Conservation (phyloP, 768 basidiomycete genomes). For the Pulveroboletus sp. region DNA sequence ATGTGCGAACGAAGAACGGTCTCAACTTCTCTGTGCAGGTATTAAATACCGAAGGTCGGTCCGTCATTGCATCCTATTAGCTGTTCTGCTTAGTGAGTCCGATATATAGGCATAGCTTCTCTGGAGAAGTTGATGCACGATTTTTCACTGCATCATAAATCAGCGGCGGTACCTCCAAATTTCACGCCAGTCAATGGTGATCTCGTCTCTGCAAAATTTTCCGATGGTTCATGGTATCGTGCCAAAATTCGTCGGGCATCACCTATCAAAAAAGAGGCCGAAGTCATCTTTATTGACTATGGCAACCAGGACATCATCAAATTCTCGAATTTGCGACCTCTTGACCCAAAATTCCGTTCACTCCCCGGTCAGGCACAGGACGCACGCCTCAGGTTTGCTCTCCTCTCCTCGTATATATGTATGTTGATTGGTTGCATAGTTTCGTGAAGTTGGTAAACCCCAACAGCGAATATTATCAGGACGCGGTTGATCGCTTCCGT, state of each 20-base stretch:
- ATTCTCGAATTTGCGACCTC: slow-evolving; percentile 80
- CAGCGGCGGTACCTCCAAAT: slow-evolving; percentile 54
- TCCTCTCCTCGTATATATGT: neutral
- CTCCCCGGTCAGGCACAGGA: slow-evolving; percentile 93
- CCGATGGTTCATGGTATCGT: slow-evolving; percentile 93
- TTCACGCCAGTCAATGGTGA: slow-evolving; percentile 84
- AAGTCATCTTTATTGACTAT: slow-evolving; percentile 92
- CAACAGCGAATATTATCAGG: slow-evolving; percentile 82
- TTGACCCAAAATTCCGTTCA: slow-evolving; percentile 85
- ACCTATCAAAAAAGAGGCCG: slow-evolving; percentile 86
- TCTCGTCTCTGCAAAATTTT: slow-evolving; percentile 91
- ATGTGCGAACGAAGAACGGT: slow-evolving; percentile 67
- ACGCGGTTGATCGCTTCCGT: slow-evolving; percentile 85
- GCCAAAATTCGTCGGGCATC: slow-evolving; percentile 87
- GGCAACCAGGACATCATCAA: slow-evolving; percentile 89
- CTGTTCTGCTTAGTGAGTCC: neutral
- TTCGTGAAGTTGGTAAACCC: slow-evolving; percentile 80
- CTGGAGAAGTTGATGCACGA: slow-evolving; percentile 94
- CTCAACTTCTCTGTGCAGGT: slow-evolving; percentile 92
- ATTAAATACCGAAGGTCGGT: slow-evolving; percentile 80
- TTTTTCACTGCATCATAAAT: slow-evolving; percentile 81
- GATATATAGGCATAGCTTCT: slow-evolving; percentile 70
- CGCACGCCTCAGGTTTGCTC: slow-evolving; percentile 71
- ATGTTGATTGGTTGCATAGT: slow-evolving; percentile 36
- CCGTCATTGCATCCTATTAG: neutral